Conservation (phyloP, 768 basidiomycete genomes). For the Peribolospora kevripleyi region DNA sequence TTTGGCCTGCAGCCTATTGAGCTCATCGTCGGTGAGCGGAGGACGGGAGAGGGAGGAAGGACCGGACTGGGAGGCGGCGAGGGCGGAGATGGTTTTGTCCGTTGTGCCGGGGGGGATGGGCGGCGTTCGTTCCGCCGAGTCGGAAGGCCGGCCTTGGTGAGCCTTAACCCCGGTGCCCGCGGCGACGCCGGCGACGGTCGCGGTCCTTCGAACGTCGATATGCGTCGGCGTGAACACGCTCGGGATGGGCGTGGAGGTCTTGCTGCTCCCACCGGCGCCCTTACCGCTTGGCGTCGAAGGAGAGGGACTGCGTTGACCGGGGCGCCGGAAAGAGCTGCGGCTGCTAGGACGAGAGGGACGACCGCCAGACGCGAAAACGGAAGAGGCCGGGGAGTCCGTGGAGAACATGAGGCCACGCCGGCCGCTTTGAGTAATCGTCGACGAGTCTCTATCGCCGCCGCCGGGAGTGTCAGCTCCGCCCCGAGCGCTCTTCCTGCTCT, state of each 20-base stretch:
- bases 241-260: conserved; percentile 50
- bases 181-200: neutral
- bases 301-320: conserved; percentile 27
- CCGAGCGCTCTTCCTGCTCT: conserved; percentile 20
- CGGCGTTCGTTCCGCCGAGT: conserved; percentile 2
- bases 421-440: conserved; percentile 20
- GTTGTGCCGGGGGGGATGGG: conserved; percentile 13
- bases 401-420: conserved; percentile 38
- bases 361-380: too few species aligned
- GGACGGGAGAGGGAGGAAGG: neutral
- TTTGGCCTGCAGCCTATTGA: conserved; percentile 80
- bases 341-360: conserved; percentile 34
- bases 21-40: conserved; percentile 25
- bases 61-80: neutral
- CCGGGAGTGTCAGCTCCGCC: conserved; percentile 16
- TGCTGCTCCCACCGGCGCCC: conserved; percentile 7
- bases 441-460: conserved; percentile 23
- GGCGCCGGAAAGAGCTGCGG: conserved; percentile 69
- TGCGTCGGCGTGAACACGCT: conserved; percentile 59
- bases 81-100: conserved; percentile 24
- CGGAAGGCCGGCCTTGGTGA: neutral
- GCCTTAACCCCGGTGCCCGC: conserved; percentile 1
- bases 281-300: conserved; percentile 1
- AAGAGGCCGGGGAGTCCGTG: conserved; percentile 22
- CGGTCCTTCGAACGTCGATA: too few species aligned